phyloP scores from a whole-genome alignment of 2,329 filamentous ascomycete species.

The Pseudogymnoascus pannorum region DNA sequence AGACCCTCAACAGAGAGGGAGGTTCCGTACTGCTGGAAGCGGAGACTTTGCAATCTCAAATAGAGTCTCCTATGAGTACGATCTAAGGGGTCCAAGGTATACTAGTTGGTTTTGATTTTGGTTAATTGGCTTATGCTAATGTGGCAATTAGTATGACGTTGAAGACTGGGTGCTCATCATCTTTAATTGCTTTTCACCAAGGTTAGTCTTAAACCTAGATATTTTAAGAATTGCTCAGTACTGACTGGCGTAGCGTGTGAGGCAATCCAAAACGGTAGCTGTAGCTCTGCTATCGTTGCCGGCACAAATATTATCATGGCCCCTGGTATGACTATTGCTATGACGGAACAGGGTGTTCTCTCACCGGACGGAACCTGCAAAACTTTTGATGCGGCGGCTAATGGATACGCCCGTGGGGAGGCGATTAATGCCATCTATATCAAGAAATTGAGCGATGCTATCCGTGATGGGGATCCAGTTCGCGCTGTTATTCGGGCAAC shows the following conservation, averaged over 20 bases:
- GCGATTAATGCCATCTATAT: conserved; percentile 35
- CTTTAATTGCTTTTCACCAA: neutral
- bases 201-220: neutral
- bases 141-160: neutral
- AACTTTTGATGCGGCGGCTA: conserved; percentile 33
- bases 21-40: neutral
- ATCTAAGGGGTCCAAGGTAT: neutral
- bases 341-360: conserved; percentile 25
- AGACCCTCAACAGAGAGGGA: conserved; percentile 28
- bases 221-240: neutral
- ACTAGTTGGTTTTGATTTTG: neutral
- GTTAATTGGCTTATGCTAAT: neutral
- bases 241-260: neutral
- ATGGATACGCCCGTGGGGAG: conserved; percentile 42
- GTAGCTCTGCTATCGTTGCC: conserved; percentile 35
- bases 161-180: neutral
- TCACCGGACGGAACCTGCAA: conserved; percentile 27
- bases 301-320: conserved; percentile 17
- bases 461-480: conserved; percentile 36
- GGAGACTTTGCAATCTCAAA: neutral
- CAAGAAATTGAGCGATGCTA: conserved; percentile 35
- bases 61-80: neutral
- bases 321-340: conserved; percentile 20
- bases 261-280: conserved; percentile 34
- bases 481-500: conserved; percentile 36